phyloP scores from a whole-genome alignment of 352 stramenopile species.

The Phytophthora citrophthora region DNA sequence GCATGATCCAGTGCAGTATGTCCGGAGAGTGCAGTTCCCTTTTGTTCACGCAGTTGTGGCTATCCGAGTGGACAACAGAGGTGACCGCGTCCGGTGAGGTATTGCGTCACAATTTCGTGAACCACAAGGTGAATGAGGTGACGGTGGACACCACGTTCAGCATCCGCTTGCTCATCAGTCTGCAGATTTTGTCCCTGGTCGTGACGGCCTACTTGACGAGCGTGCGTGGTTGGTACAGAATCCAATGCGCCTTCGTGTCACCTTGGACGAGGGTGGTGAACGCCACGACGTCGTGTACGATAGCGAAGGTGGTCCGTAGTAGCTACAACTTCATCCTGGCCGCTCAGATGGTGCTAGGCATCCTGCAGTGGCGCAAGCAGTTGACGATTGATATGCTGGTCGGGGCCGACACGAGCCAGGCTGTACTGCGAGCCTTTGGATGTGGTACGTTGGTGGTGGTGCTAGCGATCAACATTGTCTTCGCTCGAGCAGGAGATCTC shows the following conservation, averaged over 20 bases:
- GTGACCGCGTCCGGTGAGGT: conserved; percentile 12
- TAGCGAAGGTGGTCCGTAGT: conserved; percentile 47
- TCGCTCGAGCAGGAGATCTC: conserved; percentile 39
- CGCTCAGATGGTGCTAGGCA: conserved; percentile 39
- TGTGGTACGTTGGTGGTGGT: conserved; percentile 37
- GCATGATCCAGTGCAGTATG: conserved; percentile 51
- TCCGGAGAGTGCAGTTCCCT: conserved; percentile 47
- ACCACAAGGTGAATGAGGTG: conserved; percentile 52
- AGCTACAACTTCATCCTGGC: conserved; percentile 50
- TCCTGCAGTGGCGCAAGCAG: conserved; percentile 44
- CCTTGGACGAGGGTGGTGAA: conserved; percentile 31
- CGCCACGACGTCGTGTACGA: conserved; percentile 42
- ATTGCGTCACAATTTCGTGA: conserved; percentile 49
- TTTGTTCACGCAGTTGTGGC: conserved; percentile 47
- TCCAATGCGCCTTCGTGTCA: conserved; percentile 20
- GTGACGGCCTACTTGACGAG: conserved; percentile 45
- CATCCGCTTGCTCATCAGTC: conserved; percentile 37
- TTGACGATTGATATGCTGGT: conserved; percentile 48
- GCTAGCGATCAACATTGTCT: conserved; percentile 42
- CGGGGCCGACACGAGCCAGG: conserved; percentile 34
- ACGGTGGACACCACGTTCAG: conserved; percentile 46
- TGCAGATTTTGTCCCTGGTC: conserved; percentile 43
- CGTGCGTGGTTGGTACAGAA: conserved; percentile 32
- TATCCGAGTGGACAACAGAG: conserved; percentile 43
- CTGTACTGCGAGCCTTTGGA: conserved; percentile 37